Conservation (phyloP, 2,329 filamentous ascomycete species). For the Pestalotiopsis sp. region DNA sequence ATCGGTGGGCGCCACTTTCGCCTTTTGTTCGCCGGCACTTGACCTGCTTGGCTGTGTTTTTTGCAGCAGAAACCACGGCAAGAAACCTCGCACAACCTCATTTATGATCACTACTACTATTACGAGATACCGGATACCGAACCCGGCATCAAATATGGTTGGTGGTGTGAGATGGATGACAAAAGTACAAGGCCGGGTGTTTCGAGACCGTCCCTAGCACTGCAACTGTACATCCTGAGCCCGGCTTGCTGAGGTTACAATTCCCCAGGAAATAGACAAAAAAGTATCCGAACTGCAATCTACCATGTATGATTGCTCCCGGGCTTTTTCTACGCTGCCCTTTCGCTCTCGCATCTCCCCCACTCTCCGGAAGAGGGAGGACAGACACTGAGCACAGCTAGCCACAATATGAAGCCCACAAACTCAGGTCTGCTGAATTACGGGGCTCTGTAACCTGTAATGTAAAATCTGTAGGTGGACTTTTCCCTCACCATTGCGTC, state of each 20-base stretch:
- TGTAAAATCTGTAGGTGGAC: no score
- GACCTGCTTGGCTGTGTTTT: not conserved
- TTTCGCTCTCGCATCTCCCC: not conserved
- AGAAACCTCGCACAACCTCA: no score
- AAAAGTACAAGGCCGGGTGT: constrained; percentile 5
- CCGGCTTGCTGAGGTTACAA: not conserved
- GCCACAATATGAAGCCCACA: no score
- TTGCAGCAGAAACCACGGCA: no score
- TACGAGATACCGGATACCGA: not conserved
- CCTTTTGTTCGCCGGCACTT: not conserved
- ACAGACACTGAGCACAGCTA: no score
- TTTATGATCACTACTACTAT: not conserved
- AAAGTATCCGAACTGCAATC: not conserved
- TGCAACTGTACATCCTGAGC: not conserved
- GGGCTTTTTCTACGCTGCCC: no score
- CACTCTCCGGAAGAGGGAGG: no score
- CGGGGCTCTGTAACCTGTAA: no score
- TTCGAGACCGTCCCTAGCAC: not conserved
- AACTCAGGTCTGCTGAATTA: no score
- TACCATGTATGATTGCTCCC: no score
- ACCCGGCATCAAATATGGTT: not conserved
- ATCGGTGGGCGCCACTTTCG: not conserved
- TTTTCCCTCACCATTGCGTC: no score
- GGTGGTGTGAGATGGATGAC: not conserved
- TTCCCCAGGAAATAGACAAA: not conserved